Base-by-base conservation (phyloP, 225 moss, liverwort and hornwort genomes). In the Bryum argenteum region DNA sequence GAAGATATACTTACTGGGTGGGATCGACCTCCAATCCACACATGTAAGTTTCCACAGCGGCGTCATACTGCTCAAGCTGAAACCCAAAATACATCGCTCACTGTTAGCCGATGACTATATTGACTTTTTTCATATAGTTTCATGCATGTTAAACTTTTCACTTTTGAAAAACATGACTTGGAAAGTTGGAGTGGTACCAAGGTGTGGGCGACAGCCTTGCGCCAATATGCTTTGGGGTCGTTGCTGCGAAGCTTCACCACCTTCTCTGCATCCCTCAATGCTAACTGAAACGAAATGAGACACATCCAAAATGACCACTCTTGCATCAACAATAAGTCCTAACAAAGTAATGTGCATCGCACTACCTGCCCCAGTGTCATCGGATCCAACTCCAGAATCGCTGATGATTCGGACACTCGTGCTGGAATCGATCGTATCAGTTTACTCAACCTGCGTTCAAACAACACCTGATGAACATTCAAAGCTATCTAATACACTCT, bases 221-320 rank as follows among this genome's bases (percentile, higher is more conserved):
- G 87, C 60, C 89, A 40, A 65, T 89, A 89, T 8, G 88, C 80
- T 67, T 88, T 93, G 26, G 96, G 87, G 78, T 85, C 81, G 26
- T 78, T 58, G 16, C 77, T 84, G 60, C 85, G 85, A 58, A 87
- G 79, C 83, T 91, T 96, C 24, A 93, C 79, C 50, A 81, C 65
- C 73, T 96, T 96, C 78, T 93, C 93, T 61, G 88, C 92, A 81
- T 96, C 96, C 83, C 85, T 93, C 83, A 93, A 80, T 41, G 88
- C 93, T 70, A 96, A 83, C 96, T 96, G 83, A 70, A 75, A 75
- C 68, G 71, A 71, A 60, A 74, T 60, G 65, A 79, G 76, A 45
- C 60, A 70, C 23, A 70, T 65, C 70, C 72, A 73, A 71, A 75
- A 41, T 42, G 63, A 63, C 17, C 7, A 52, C 61, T 55, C 70